Evolutionary conservation across 768 basidiomycete species (phyloP).

Genomic region (Panaeolus cyanescens): DNA sequence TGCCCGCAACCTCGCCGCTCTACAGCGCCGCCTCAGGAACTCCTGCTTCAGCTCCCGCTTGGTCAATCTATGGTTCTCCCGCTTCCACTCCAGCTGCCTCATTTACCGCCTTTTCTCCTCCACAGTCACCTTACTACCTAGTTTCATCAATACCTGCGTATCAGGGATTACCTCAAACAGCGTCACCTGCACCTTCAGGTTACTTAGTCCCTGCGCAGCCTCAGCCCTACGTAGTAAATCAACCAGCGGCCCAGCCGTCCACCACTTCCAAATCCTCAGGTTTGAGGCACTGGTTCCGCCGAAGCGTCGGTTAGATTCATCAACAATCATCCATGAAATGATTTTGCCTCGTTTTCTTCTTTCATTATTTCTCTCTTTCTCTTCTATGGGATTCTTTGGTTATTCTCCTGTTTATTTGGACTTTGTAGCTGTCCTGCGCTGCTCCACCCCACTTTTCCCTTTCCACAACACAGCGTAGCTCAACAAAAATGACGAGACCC

Average conservation of each 20-base stretch:
- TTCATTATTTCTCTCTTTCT: neutral
- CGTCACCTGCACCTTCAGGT: neutral
- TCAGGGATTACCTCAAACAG: neutral
- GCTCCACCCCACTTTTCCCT: neutral
- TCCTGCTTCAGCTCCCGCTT: neutral
- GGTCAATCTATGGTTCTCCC: neutral
- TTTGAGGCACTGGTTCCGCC: conserved; percentile 9
- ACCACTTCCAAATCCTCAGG: neutral
- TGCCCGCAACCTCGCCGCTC: conserved; percentile 1
- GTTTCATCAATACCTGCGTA: neutral
- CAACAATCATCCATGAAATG: conserved; percentile 7
- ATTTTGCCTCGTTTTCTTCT: neutral
- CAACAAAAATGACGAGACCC: neutral
- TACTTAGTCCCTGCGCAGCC: neutral
- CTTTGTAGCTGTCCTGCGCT: neutral
- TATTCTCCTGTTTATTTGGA: conserved; percentile 2
- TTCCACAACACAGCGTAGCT: neutral
- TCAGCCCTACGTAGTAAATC: neutral
- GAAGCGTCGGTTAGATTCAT: conserved; percentile 11
- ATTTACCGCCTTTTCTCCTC: neutral
- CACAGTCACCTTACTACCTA: neutral
- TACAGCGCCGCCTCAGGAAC: neutral
- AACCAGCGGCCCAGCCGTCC: neutral
- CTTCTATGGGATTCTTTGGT: neutral
- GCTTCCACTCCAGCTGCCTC: neutral